Evolutionary conservation across 1,284 basidiomycete species (phyloP).

Genomic region (Phellinidium pouzarii): DNA sequence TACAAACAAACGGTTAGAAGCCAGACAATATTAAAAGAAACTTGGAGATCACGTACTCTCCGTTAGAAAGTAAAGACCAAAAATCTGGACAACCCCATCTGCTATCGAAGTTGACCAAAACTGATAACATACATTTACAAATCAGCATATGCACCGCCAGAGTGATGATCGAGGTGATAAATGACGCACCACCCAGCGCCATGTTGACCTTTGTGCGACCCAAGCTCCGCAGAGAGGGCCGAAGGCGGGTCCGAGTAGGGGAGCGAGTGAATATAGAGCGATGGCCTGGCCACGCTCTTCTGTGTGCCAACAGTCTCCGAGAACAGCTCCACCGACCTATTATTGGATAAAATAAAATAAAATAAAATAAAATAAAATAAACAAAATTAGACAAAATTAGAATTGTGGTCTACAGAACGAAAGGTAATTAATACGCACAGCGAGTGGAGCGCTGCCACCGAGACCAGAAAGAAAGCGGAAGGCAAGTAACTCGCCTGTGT

Average conservation of each 20-base stretch:
- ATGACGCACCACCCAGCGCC: constrained; percentile 55
- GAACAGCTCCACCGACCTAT: constrained; percentile 59
- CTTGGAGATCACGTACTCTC: constrained; percentile 32
- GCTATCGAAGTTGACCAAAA: constrained; percentile 38
- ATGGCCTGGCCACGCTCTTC: constrained; percentile 65
- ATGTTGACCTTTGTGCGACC: constrained; percentile 42
- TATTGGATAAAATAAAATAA: too few relatives aligned
- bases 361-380: too few relatives aligned
- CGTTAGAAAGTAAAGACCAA: constrained; percentile 39
- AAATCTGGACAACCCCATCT: constrained; percentile 30
- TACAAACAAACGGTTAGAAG: not conserved
- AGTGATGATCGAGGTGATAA: not conserved
- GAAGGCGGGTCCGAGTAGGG: constrained; percentile 55
- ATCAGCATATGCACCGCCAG: constrained; percentile 31
- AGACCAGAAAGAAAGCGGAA: constrained; percentile 63
- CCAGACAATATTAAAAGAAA: not conserved
- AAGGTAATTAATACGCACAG: constrained; percentile 32
- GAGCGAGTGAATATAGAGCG: constrained; percentile 61
- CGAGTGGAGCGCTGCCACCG: constrained; percentile 57
- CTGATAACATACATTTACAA: constrained; percentile 28
- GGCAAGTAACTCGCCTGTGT: constrained; percentile 46
- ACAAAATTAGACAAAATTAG: not conserved
- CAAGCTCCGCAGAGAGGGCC: constrained; percentile 63
- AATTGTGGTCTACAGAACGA: not conserved
- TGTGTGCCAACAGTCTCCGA: constrained; percentile 64